Conservation (phyloP, 2,329 filamentous ascomycete genomes). For the Ophiobolus disseminans region DNA sequence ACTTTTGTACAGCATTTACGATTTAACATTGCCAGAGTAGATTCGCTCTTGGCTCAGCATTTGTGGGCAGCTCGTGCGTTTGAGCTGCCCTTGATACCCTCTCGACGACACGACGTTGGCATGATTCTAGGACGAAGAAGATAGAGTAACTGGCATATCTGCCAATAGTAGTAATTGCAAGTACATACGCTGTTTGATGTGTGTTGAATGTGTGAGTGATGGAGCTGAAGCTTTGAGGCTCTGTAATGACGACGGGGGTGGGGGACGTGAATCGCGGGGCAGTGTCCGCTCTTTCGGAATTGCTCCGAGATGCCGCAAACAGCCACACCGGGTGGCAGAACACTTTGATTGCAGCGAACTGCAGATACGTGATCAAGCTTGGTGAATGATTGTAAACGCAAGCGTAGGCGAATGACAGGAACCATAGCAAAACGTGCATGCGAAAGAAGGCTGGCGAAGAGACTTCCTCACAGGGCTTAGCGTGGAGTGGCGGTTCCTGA, state of each 20-base stretch:
- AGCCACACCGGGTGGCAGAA: background rate
- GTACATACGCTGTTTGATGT: background rate
- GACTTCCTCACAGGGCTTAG: background rate
- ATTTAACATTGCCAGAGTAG: constrained; percentile 7
- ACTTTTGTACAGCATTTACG: background rate
- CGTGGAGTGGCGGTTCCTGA: constrained; percentile 11
- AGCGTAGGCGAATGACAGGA: constrained; percentile 9
- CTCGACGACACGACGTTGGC: constrained; percentile 5
- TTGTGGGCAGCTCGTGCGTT: background rate
- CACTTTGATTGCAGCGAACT: background rate
- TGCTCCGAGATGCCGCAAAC: background rate
- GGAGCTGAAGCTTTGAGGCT: background rate
- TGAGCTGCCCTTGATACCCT: constrained; percentile 10
- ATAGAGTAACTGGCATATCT: constrained; percentile 1
- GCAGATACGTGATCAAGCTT: background rate
- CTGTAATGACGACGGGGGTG: background rate
- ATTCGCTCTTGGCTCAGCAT: constrained; percentile 15
- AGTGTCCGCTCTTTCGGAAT: background rate
- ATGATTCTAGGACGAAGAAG: background rate
- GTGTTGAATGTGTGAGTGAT: background rate
- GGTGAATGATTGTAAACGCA: background rate
- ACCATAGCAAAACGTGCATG: constrained; percentile 13
- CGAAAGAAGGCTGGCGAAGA: background rate
- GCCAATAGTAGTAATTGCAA: background rate
- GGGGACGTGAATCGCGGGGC: constrained; percentile 7